A percentile compares a stretch with the other conserved stretches of the same genome.
Conservation (phyloP, 176 grass and related monocot genomes). For the Dactylis glomerata region DNA sequence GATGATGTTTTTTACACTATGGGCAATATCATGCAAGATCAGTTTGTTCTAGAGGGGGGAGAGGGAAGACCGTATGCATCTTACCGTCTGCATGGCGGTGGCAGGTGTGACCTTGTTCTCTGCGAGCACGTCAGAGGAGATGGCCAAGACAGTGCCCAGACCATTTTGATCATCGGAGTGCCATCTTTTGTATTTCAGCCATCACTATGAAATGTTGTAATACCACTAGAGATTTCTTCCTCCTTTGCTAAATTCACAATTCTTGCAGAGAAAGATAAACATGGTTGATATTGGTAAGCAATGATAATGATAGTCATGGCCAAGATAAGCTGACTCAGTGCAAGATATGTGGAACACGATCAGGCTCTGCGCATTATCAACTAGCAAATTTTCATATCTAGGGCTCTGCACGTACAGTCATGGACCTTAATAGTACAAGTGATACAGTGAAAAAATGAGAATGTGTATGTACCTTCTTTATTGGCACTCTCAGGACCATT, state of each 20-base stretch:
- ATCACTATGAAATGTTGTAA: slow-evolving; percentile 53
- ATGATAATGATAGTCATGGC: background rate
- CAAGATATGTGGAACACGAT: background rate
- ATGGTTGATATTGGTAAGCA: background rate
- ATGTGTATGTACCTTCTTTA: slow-evolving; percentile 41
- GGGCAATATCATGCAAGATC: too few species aligned
- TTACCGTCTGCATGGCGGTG: too few species aligned
- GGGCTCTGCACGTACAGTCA: background rate
- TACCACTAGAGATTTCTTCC: slow-evolving; percentile 44
- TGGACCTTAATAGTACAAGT: background rate
- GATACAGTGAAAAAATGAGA: background rate
- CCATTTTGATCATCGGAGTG: background rate
- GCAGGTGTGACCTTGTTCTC: too few species aligned
- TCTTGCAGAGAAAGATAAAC: slow-evolving; percentile 35
- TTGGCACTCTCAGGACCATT: slow-evolving; percentile 29
- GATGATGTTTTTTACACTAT: too few species aligned
- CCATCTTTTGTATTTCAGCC: slow-evolving; percentile 57
- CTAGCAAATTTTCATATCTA: background rate
- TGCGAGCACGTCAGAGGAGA: too few species aligned
- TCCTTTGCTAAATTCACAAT: slow-evolving; percentile 44
- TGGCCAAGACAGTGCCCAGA: too few species aligned
- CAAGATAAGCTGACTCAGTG: background rate
- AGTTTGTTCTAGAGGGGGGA: too few species aligned
- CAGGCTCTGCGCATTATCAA: background rate
- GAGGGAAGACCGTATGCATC: too few species aligned